Evolutionary conservation across 164 flowering plant species (phyloP), one percentile per base, ranked within the genome.

Genomic region (Warburgia ugandensis): DNA sequence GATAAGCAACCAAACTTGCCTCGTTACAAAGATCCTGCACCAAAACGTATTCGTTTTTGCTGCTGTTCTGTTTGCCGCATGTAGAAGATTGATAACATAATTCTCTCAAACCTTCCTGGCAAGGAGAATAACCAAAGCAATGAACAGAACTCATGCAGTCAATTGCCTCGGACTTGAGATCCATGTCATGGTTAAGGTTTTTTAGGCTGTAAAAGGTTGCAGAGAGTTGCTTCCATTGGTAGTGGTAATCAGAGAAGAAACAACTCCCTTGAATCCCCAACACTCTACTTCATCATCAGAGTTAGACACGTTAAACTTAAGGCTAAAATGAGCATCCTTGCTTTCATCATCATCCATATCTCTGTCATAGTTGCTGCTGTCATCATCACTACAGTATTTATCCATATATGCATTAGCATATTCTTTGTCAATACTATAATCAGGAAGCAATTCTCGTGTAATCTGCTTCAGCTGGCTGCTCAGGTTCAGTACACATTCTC

Each of bases 21-120:
- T 77, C 69, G 56, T 90, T 89, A 71, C 82, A 76, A 52, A 64
- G 65, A 47, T 79, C 86, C 73, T 90, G 91, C 30, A 84, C 45
- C 4, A 56, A 60, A 48, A 82, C 74, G 60, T 80, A 90, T 23
- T 61, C 54, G 56, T 77, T 90, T 45, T 54, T 47, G 22, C 31
- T 48, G 20, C 16, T 55, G 39, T 40, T 54, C 13, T 21, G 53
- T 14, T 16, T 16, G n/a, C n/a, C n/a, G n/a, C n/a, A n/a, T n/a
- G n/a, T n/a, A n/a, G n/a, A n/a, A n/a, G n/a, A n/a, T n/a, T n/a
- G n/a, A n/a, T n/a, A n/a, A n/a, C n/a, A n/a, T n/a, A n/a, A n/a
- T 27, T 4, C 14, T 14, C 9, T 17, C 19, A 35, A 27, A 45
- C 11, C 23, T 48, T 62, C 62, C 26, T 22, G 30, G 37, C 5